Conservation (phyloP, 805 yeast genomes). For the Wickerhamomyces canadensis region DNA sequence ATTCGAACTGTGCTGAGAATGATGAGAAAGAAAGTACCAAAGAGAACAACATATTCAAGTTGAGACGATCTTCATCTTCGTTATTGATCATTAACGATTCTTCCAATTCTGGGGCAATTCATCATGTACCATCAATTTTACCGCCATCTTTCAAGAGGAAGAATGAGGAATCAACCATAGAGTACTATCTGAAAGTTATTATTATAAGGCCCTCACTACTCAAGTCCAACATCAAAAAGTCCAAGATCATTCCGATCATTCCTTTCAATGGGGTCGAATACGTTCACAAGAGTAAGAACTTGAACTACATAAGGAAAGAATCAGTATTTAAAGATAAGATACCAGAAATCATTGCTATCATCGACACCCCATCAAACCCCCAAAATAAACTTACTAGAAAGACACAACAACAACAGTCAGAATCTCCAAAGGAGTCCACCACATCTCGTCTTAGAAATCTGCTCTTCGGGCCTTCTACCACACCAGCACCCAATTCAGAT, state of each 20-base stretch:
- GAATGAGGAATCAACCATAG: conserved; percentile 1
- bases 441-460: neutral
- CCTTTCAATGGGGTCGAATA: conserved; percentile 9
- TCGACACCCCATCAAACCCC: conserved; percentile 6
- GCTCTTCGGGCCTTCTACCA: neutral
- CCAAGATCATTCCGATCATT: conserved; percentile 14
- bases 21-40: conserved; percentile 28
- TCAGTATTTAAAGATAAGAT: conserved; percentile 32
- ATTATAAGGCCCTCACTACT: conserved; percentile 48
- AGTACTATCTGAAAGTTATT: conserved; percentile 55
- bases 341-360: conserved; percentile 40
- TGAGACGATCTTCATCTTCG: neutral
- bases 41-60: conserved; percentile 1
- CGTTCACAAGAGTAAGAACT: conserved; percentile 29
- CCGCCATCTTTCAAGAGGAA: conserved; percentile 14
- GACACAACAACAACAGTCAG: too few relatives aligned
- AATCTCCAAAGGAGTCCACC: too few relatives aligned
- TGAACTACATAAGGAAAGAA: conserved; percentile 41
- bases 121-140: conserved; percentile 14
- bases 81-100: neutral
- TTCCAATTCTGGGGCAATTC: neutral
- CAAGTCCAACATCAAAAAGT: conserved; percentile 39
- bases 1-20: conserved; percentile 43
- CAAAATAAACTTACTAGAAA: neutral
- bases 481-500: too few relatives aligned